Evolutionary conservation across 352 stramenopile species (phyloP).

Genomic region (Pythium aristosporum): DNA sequence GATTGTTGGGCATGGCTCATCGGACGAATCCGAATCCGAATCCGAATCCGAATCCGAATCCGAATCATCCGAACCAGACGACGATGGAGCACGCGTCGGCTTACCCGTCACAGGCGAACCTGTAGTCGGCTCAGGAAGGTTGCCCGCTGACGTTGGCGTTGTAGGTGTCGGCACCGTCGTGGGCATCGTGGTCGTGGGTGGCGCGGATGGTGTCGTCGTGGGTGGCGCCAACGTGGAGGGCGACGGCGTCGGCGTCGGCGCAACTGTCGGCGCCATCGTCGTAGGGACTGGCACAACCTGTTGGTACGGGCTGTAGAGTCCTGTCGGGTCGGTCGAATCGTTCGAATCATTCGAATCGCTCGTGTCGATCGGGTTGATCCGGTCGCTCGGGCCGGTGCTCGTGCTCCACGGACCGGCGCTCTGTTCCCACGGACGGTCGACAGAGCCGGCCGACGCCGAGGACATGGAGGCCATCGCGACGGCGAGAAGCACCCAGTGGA

Average conservation of each 20-base stretch:
- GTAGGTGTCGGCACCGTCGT: constrained; percentile 4
- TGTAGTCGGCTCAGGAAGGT: constrained; percentile 1
- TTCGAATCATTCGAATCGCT: not conserved
- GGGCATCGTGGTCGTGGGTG: not conserved
- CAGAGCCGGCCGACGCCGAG: not conserved
- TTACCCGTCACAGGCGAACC: constrained; percentile 1
- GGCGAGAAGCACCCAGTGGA: constrained; percentile 18
- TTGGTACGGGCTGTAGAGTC: constrained; percentile 7
- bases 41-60: no score
- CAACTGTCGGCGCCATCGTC: not conserved
- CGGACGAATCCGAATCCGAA: no score
- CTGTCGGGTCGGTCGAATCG: no score
- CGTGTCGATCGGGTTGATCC: not conserved
- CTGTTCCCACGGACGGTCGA: constrained; percentile 18
- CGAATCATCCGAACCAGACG: not conserved
- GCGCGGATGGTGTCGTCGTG: not conserved
- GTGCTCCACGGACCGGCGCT: not conserved
- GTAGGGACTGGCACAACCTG: not conserved
- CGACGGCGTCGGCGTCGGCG: not conserved
- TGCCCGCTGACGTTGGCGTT: not conserved
- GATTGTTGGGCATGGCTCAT: no score
- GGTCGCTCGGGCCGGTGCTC: not conserved
- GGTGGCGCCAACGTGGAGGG: not conserved
- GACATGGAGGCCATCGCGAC: constrained; percentile 1
- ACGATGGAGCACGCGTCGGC: constrained; percentile 2